Conservation (phyloP, 2,329 filamentous ascomycete genomes). For the Ascochyta viciae-villosae region DNA sequence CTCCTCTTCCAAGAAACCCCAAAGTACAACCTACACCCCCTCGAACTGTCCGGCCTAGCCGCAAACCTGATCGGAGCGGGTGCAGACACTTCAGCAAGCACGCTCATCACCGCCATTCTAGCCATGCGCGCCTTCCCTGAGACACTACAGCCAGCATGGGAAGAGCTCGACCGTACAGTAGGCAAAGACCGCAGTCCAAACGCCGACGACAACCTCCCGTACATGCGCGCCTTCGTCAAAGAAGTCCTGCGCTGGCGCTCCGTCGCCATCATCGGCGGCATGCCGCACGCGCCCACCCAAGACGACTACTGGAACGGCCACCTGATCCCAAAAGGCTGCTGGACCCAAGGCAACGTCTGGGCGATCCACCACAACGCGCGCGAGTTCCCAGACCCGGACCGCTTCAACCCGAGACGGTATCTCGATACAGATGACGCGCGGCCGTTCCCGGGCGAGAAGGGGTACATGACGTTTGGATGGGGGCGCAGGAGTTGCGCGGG, state of each 20-base stretch:
- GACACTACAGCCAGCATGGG: constrained; percentile 38
- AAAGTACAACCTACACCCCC: constrained; percentile 36
- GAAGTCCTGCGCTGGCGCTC: constrained; percentile 47
- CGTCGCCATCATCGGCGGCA: constrained; percentile 45
- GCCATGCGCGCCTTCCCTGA: constrained; percentile 46
- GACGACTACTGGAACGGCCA: constrained; percentile 50
- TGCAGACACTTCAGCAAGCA: constrained; percentile 45
- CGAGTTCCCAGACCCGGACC: constrained; percentile 48
- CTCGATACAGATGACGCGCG: constrained; percentile 32
- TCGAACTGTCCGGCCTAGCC: constrained; percentile 43
- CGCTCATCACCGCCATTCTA: constrained; percentile 43
- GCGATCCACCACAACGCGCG: constrained; percentile 50
- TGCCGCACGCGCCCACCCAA: constrained; percentile 44
- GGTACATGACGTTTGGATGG: constrained; percentile 62
- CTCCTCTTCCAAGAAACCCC: constrained; percentile 52
- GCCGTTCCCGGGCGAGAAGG: constrained; percentile 51
- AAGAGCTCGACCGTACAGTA: constrained; percentile 44
- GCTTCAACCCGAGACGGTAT: constrained; percentile 42
- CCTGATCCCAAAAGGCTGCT: constrained; percentile 49
- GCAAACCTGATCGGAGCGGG: constrained; percentile 46
- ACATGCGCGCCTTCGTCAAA: constrained; percentile 50
- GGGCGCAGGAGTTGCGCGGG: constrained; percentile 65
- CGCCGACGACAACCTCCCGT: constrained; percentile 45
- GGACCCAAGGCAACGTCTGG: constrained; percentile 52
- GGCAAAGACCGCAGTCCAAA: constrained; percentile 43